Percentiles rank a stretch among this genome's conserved stretches.
Conservation (phyloP, 805 yeast genomes). For the Saturnispora galanensis region DNA sequence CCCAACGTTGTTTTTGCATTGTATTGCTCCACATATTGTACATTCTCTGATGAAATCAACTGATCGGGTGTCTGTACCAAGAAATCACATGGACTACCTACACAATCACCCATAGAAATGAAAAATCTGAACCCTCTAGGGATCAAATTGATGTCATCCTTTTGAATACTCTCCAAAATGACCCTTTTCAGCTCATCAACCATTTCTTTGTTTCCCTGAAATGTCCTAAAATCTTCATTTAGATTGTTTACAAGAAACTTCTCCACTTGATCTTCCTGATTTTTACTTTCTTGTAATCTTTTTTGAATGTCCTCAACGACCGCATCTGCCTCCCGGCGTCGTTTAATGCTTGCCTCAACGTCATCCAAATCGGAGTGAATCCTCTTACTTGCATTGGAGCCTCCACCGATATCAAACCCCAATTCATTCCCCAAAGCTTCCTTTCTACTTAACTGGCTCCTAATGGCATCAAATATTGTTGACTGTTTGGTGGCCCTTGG, state of each 20-base stretch:
- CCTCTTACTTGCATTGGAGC: neutral
- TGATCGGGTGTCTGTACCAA: too few species aligned
- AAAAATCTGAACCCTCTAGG: constrained; percentile 2
- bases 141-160: neutral
- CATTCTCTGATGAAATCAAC: neutral
- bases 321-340: neutral
- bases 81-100: neutral
- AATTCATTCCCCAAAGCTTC: constrained; percentile 1
- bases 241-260: neutral
- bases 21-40: neutral
- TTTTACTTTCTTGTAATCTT: neutral
- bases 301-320: neutral
- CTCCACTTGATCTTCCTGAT: neutral
- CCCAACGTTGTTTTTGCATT: too few species aligned
- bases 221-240: neutral
- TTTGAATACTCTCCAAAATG: constrained; percentile 1
- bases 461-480: constrained; percentile 2
- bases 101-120: neutral
- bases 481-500: neutral
- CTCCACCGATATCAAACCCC: constrained; percentile 2
- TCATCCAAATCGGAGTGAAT: neutral
- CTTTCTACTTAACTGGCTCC: neutral
- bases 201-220: neutral
- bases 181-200: neutral
- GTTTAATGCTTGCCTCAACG: neutral